Evolutionary conservation across 768 basidiomycete genomes (phyloP), one percentile per base, ranked within the genome.

Genomic region (Lepiota brunneoincarnata): DNA sequence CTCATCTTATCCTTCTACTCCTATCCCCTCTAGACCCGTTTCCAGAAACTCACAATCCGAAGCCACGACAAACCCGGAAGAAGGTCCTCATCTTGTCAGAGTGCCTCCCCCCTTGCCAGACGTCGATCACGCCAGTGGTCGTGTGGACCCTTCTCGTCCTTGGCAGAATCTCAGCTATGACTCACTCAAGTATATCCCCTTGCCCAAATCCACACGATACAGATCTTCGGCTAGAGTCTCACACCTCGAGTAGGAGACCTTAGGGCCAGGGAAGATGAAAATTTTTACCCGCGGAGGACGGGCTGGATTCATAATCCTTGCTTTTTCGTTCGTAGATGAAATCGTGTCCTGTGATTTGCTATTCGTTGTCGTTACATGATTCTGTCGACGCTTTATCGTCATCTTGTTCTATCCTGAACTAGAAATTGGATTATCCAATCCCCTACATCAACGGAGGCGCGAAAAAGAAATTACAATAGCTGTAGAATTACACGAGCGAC

Each of bases 1-100:
- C 4, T 75, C 82, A 2, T 80, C 85, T 0, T 84, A 79, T 59
- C 74, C 69, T 4, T 70, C 75, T 5, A 68, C 73, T 15, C 68
- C 73, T 1, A 61, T 72, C 3, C 61, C 68, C 15, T 75, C 76
- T 21, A 68, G 72, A 2, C 63, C 71, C 2, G 63, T 65, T 4
- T 51, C 49, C 3, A 12, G 42, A 35, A 53, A 4, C 0, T 75
- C 75, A 0, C 59, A 69, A 21, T 63, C 55, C 1, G 65, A 72
- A 45, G 64, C 70, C 5, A 58, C 60, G 2, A 23, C 43, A 6
- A 37, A 45, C 36, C 12, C 20, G 9, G 68, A 69, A 36, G 69
- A 69, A 18, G 54, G 57, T 20, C 55, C 51, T 4, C 75, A 75
- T 41, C 66, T 71, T 2, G 61, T 56, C 6, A 72, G 81, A 28